Base-by-base conservation (phyloP, 805 yeast species). In the Kazachstania africana region DNA sequence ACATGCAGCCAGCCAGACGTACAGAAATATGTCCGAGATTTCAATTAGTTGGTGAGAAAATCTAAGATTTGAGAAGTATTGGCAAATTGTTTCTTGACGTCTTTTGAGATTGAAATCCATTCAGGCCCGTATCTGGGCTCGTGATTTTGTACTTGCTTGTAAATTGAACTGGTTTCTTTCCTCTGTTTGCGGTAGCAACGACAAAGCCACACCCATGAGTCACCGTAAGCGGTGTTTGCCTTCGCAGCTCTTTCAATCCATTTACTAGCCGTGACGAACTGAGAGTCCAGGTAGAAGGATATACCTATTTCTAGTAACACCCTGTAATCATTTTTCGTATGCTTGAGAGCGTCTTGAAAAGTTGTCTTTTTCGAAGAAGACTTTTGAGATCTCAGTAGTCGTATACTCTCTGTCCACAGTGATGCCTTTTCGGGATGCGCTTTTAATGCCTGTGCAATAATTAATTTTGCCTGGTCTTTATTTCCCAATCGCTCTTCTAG, bases 201-300 rank as follows among this genome's bases (percentile, higher is more conserved):
- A 42, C 69, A 71, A 29, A 63, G 46, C 78, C 84, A 77, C 1
- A 73, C 69, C 79, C 93, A 84, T 3, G 66, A 55, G 53, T 87
- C 96, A 4, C 94, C 96, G 47, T 62, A 69, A n/a, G 55, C 60
- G 1, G 60, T 51, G 34, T 75, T 73, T 2, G 63, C 60, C n/a
- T 57, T 60, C 8, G 77, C 48, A 0, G 91, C 80, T 32, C 79
- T 62, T 29, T 77, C 78, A 34, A 84, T 70, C 84, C 95, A 87
- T 10, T 75, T 65, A 34, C 63, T 59, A 0, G 93, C 82, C 40
- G 75, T 77, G 2, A 66, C 56, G 16, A 65, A 53, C 40, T 79
- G 79, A 0, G 79, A 77, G 16, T 72, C 78, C 1, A 59, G 45
- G 76, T 78, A 77, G 38, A 85, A 75, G 34, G 72, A 68, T 9